Conservation (phyloP, 345 rosid species). For the Noccaea caerulescens region DNA sequence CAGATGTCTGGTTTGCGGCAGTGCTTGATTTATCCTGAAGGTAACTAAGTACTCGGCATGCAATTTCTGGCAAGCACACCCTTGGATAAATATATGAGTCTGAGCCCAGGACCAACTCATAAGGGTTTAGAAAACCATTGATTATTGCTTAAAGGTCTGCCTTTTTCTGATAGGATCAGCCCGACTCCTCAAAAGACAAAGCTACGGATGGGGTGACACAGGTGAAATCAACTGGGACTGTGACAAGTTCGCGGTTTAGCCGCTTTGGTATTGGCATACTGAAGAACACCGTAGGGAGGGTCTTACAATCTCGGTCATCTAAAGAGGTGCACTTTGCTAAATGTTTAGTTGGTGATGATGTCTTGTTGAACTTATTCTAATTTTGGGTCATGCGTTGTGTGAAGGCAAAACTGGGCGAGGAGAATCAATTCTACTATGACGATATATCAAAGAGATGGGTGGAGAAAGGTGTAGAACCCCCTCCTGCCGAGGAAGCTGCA, state of each 20-base stretch:
- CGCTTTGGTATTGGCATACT: conserved; percentile 82
- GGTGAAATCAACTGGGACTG: conserved; percentile 54
- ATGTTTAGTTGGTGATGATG: conserved; percentile 11
- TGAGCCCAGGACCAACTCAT: not conserved
- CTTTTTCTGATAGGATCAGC: conserved; percentile 50
- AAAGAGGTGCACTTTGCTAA: conserved; percentile 61
- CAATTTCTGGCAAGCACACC: not conserved
- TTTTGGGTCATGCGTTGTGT: conserved; percentile 39
- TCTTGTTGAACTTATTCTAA: conserved; percentile 33
- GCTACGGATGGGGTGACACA: conserved; percentile 54
- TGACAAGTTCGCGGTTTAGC: conserved; percentile 67
- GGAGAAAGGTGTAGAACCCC: conserved; percentile 90
- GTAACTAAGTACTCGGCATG: conserved; percentile 2
- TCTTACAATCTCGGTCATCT: conserved; percentile 69
- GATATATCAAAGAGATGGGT: conserved; percentile 98
- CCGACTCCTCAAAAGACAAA: conserved; percentile 60
- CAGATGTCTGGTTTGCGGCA: conserved; percentile 5
- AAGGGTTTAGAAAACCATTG: conserved; percentile 19
- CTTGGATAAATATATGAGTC: conserved; percentile 2
- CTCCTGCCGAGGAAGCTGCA: conserved; percentile 82
- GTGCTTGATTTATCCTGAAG: conserved; percentile 8
- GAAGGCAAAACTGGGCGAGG: conserved; percentile 95
- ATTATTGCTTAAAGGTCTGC: conserved; percentile 12
- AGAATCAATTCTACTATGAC: conserved; percentile 86
- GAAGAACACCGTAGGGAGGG: conserved; percentile 85